A percentile compares a stretch with the other conserved stretches of the same genome.
phyloP scores from a whole-genome alignment of 73 alveolate species.

The Paramecium primaurelia region DNA sequence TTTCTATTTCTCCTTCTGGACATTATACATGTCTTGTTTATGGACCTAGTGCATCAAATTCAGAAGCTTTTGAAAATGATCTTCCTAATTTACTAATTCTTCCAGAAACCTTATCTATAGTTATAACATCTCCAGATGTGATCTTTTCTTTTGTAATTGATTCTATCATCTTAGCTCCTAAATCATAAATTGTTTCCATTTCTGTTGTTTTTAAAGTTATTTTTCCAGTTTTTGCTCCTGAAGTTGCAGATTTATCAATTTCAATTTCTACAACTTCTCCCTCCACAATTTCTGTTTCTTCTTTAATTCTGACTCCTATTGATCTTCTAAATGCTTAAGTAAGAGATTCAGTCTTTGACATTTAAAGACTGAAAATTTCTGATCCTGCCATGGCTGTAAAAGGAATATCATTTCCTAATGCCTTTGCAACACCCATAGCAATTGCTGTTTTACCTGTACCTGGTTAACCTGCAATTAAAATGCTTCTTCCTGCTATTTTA shows the following conservation, averaged over 20 bases:
- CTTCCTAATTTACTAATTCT: constrained; percentile 95
- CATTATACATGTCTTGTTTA: constrained; percentile 95
- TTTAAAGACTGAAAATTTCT: constrained; percentile 96
- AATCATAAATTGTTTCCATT: constrained; percentile 96
- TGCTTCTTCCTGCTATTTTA: constrained; percentile 98
- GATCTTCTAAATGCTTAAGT: constrained; percentile 97
- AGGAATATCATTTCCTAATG: constrained; percentile 92
- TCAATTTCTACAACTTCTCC: constrained; percentile 99
- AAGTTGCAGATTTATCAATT: constrained; percentile 91
- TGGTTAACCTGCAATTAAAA: constrained; percentile 98
- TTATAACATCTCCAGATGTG: constrained; percentile 98
- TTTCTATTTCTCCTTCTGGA: constrained; percentile 98
- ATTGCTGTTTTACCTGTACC: constrained; percentile 99
- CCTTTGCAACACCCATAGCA: constrained; percentile 97
- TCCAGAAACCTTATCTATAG: constrained; percentile 97
- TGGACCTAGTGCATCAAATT: constrained; percentile 96
- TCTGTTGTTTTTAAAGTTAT: constrained; percentile 97
- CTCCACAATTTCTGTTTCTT: constrained; percentile 98
- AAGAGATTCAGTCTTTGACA: constrained; percentile 98
- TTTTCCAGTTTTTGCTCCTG: constrained; percentile 88
- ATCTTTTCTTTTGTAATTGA: constrained; percentile 86
- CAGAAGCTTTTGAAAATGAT: constrained; percentile 91
- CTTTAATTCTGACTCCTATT: constrained; percentile 98
- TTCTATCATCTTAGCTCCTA: constrained; percentile 93
- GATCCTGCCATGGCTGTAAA: constrained; percentile 98